Percentiles rank a stretch among this genome's conserved stretches.
Conservation (phyloP, 352 stramenopile species). For the Globisporangium emineosum region DNA sequence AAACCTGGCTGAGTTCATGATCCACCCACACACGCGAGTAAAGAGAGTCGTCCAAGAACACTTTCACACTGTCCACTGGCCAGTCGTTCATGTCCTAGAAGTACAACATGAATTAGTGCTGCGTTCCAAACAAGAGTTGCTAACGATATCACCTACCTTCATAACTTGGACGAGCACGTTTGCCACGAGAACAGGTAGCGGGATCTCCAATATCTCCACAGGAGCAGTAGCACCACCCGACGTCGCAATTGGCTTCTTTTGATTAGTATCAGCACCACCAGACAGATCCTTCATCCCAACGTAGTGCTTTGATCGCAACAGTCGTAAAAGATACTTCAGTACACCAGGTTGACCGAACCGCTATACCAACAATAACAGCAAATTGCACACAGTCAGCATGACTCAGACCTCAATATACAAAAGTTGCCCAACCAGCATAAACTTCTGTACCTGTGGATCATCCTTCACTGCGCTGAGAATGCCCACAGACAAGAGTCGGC, state of each 20-base stretch:
- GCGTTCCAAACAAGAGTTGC: not conserved
- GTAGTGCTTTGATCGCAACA: slow-evolving; percentile 85
- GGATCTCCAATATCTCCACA: slow-evolving; percentile 44
- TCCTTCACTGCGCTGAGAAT: slow-evolving; percentile 62
- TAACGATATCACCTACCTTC: slow-evolving; percentile 30
- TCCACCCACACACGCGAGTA: slow-evolving; percentile 82
- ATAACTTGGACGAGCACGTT: slow-evolving; percentile 71
- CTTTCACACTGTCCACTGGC: slow-evolving; percentile 82
- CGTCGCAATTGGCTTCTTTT: slow-evolving; percentile 30
- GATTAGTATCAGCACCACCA: slow-evolving; percentile 1
- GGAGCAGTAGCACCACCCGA: slow-evolving; percentile 18
- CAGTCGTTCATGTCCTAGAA: slow-evolving; percentile 44
- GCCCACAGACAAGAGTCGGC: slow-evolving; percentile 54
- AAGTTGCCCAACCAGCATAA: not conserved
- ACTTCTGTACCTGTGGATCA: slow-evolving; percentile 30
- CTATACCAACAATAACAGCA: slow-evolving; percentile 10
- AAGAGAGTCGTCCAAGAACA: slow-evolving; percentile 84
- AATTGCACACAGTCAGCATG: not conserved
- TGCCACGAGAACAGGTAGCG: slow-evolving; percentile 64
- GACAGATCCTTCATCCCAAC: slow-evolving; percentile 35
- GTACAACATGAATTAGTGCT: not conserved
- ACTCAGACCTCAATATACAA: not conserved
- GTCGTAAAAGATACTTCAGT: slow-evolving; percentile 73
- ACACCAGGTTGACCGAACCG: slow-evolving; percentile 52
- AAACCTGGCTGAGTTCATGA: slow-evolving; percentile 72